These are phyloP conservation scores for Cytospora paraplurivora DNA, from an alignment of 2,329 filamentous ascomycete species.

Conservation along the genomic window DNA sequence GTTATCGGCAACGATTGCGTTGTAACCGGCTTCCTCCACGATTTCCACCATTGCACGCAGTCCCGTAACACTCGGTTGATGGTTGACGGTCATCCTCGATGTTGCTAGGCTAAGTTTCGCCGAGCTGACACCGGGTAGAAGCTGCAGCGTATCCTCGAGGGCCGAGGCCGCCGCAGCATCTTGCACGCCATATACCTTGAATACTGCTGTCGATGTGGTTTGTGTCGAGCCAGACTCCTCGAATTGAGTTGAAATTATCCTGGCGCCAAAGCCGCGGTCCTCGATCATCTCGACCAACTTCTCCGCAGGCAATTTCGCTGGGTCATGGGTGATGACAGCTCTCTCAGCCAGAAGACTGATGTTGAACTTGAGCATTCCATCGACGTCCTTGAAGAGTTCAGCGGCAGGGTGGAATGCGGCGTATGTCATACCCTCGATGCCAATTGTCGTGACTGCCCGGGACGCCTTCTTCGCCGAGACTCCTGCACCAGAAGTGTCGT, in stretches of 20 bases:
- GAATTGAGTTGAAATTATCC: slow-evolving; percentile 73
- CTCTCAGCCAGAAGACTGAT: slow-evolving; percentile 93
- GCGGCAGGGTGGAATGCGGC: slow-evolving; percentile 94
- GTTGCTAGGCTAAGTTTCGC: slow-evolving; percentile 73
- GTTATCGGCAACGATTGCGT: slow-evolving; percentile 84
- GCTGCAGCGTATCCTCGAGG: slow-evolving; percentile 68
- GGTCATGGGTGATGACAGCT: slow-evolving; percentile 83
- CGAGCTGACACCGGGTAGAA: slow-evolving; percentile 71
- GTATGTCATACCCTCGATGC: slow-evolving; percentile 96
- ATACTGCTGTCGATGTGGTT: slow-evolving; percentile 65
- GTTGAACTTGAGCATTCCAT: slow-evolving; percentile 85
- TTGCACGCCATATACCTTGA: slow-evolving; percentile 81
- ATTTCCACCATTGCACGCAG: slow-evolving; percentile 80
- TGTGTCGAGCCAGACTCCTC: slow-evolving; percentile 57
- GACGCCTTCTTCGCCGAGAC: slow-evolving; percentile 41
- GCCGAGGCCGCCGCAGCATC: slow-evolving; percentile 71
- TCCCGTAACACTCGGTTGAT: slow-evolving; percentile 72
- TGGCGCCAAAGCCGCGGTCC: slow-evolving; percentile 85
- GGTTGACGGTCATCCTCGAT: slow-evolving; percentile 71
- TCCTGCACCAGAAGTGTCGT: slow-evolving; percentile 37
- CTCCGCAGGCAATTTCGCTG: slow-evolving; percentile 67
- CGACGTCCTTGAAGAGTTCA: slow-evolving; percentile 76
- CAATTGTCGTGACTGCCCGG: slow-evolving; percentile 75
- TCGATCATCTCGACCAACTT: slow-evolving; percentile 84
- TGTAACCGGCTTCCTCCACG: slow-evolving; percentile 81